Evolutionary conservation across 768 basidiomycete species (phyloP).

Genomic region (Tephrocybe sp.): DNA sequence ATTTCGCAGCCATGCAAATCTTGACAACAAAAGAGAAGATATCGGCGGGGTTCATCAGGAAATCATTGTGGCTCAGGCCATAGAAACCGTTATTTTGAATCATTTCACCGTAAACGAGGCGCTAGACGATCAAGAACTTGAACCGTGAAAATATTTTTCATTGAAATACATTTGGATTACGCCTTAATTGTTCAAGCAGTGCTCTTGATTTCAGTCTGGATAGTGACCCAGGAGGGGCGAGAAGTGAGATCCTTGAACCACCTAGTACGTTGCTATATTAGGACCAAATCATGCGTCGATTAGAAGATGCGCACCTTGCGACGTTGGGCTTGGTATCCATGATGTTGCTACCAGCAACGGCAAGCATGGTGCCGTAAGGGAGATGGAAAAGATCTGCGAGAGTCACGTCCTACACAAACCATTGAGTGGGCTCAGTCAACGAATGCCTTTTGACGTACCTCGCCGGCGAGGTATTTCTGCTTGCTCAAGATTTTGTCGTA

Average conservation of each 20-base stretch:
- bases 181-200: background rate
- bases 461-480: constrained; percentile 43
- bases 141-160: too few relatives aligned
- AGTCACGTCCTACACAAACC: constrained; percentile 22
- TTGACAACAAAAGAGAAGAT: too few relatives aligned
- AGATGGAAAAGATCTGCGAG: constrained; percentile 40
- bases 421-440: background rate
- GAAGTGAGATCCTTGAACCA: constrained; percentile 49
- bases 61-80: too few relatives aligned
- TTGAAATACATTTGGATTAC: too few relatives aligned
- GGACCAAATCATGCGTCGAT: background rate
- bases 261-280: constrained; percentile 17
- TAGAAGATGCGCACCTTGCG: constrained; percentile 23
- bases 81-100: too few relatives aligned
- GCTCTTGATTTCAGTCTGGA: constrained; percentile 18
- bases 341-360: constrained; percentile 18
- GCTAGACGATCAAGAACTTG: too few relatives aligned
- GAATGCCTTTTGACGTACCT: constrained; percentile 26
- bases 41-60: too few relatives aligned
- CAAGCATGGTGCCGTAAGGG: constrained; percentile 25
- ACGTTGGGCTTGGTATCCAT: constrained; percentile 37
- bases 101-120: too few relatives aligned
- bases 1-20: too few relatives aligned
- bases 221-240: constrained; percentile 44
- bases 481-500: constrained; percentile 45